These are phyloP conservation scores for Epichloe sylvatica DNA, from an alignment of 2,329 filamentous ascomycete species.

Conservation along the genomic window DNA sequence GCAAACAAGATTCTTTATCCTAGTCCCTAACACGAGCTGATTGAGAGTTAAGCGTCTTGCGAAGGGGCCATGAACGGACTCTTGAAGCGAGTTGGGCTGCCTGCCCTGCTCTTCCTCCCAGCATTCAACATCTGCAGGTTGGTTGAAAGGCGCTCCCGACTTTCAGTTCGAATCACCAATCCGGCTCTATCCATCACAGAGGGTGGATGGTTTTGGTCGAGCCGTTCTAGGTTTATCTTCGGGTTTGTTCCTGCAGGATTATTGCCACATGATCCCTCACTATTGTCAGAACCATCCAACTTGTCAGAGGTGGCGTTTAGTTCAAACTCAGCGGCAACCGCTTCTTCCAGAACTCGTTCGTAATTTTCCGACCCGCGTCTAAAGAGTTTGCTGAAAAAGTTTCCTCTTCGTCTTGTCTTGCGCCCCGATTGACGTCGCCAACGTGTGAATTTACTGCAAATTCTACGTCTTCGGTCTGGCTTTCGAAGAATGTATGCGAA, in stretches of 20 bases:
- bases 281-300: constrained; percentile 49
- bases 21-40: not conserved
- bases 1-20: not conserved
- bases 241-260: constrained; percentile 57
- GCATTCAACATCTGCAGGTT: constrained; percentile 40
- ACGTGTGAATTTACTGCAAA: constrained; percentile 17
- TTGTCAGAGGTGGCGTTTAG: constrained; percentile 53
- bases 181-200: constrained; percentile 53
- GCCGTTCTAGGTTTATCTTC: constrained; percentile 38
- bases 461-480: constrained; percentile 49
- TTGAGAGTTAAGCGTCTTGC: constrained; percentile 23
- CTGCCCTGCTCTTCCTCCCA: constrained; percentile 42
- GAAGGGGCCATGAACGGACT: constrained; percentile 41
- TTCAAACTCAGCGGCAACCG: constrained; percentile 62
- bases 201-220: constrained; percentile 30
- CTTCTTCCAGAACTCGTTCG: constrained; percentile 76
- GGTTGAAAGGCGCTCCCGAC: constrained; percentile 59
- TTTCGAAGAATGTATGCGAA: constrained; percentile 64
- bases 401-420: constrained; percentile 37
- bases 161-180: constrained; percentile 70
- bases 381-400: constrained; percentile 51
- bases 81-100: constrained; percentile 45
- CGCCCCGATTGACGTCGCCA: constrained; percentile 14
- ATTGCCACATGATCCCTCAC: constrained; percentile 40
- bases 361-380: constrained; percentile 46